Conservation (phyloP, 768 basidiomycete species). For the Suillus subaureus region DNA sequence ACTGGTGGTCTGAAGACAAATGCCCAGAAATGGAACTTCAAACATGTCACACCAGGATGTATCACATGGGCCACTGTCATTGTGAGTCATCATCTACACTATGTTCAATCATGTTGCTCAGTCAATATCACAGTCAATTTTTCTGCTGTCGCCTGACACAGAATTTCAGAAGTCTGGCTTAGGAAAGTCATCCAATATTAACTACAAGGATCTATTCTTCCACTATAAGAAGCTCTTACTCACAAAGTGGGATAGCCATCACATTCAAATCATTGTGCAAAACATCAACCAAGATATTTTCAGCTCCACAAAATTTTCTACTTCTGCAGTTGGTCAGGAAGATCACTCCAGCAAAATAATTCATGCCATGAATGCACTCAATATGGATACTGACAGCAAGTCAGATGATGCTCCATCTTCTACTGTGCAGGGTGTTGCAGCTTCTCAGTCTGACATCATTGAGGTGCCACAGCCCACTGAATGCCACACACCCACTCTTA, state of each 20-base stretch:
- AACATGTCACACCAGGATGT: conserved; percentile 2
- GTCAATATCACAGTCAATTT: neutral
- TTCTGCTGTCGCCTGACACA: conserved; percentile 1
- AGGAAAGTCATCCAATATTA: conserved; percentile 2
- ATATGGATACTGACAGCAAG: neutral
- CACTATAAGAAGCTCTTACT: conserved; percentile 9
- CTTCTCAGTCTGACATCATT: neutral
- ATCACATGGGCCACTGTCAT: conserved; percentile 5
- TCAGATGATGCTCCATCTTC: neutral
- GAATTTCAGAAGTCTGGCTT: conserved; percentile 2
- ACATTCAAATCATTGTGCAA: neutral
- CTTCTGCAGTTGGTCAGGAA: neutral
- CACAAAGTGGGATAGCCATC: neutral
- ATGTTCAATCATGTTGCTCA: neutral
- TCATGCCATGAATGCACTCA: neutral
- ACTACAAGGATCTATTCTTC: conserved; percentile 6
- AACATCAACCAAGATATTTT: conserved; percentile 6
- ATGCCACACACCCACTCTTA: neutral
- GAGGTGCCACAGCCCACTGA: neutral
- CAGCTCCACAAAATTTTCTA: neutral
- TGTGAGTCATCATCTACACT: neutral
- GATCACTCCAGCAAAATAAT: neutral
- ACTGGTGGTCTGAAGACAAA: conserved; percentile 1
- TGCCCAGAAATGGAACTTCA: neutral
- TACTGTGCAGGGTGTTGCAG: neutral